A percentile compares a stretch with the other conserved stretches of the same genome.
Evolutionary conservation across 31 red algal species (phyloP).

Genomic region (Endocladia muricata): DNA sequence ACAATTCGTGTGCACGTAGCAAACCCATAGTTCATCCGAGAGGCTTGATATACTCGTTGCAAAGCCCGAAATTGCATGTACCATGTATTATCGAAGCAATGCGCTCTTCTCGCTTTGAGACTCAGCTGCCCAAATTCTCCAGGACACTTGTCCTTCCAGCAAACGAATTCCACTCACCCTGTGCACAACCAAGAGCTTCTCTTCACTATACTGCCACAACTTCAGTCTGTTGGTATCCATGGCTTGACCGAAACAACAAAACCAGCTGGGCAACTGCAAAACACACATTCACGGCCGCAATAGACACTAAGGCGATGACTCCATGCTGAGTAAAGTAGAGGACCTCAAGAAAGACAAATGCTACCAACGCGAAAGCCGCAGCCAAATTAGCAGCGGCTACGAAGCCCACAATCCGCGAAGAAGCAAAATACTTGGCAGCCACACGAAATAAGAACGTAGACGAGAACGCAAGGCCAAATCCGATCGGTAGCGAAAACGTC

Average conservation of each 20-base stretch:
- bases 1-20: neutral
- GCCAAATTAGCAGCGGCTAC: conserved; percentile 22
- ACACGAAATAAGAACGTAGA: conserved; percentile 32
- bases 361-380: conserved; percentile 5
- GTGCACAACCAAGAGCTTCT: too few species aligned
- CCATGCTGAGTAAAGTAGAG: neutral
- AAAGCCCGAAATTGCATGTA: neutral
- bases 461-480: conserved; percentile 23
- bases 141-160: neutral
- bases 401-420: neutral
- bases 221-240: conserved; percentile 25
- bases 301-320: neutral
- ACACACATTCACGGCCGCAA: neutral
- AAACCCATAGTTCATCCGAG: neutral
- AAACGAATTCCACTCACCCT: too few species aligned
- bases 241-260: conserved; percentile 1
- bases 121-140: neutral
- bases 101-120: neutral
- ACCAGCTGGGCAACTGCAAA: neutral
- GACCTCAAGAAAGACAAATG: neutral
- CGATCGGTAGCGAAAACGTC: neutral
- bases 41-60: neutral
- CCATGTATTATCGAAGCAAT: neutral
- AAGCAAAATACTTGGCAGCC: conserved; percentile 20
- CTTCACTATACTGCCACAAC: conserved; percentile 17